Evolutionary conservation across 1,284 basidiomycete species (phyloP).

Genomic region (Papiliotrema terrestris): DNA sequence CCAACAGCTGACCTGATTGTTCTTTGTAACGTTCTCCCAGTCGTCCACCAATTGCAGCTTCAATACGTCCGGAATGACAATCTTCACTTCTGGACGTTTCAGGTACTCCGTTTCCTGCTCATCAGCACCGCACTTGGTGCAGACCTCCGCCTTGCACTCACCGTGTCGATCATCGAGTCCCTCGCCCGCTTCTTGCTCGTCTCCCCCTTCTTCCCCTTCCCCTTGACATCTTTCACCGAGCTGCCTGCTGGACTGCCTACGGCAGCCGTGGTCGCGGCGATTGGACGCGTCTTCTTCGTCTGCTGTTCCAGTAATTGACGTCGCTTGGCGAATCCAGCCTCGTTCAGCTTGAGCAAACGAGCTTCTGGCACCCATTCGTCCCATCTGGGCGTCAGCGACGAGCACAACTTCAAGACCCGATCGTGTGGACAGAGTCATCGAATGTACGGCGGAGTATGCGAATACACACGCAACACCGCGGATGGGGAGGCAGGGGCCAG

Average conservation of each 20-base stretch:
- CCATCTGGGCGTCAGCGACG: conserved; percentile 62
- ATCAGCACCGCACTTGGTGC: not conserved
- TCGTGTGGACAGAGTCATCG: not conserved
- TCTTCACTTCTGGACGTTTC: conserved; percentile 84
- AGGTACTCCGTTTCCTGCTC: conserved; percentile 53
- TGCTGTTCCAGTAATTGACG: conserved; percentile 50
- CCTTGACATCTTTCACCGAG: conserved; percentile 27
- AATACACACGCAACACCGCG: not conserved
- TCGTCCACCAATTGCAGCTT: conserved; percentile 93
- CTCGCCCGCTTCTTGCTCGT: conserved; percentile 52
- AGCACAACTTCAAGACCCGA: not conserved
- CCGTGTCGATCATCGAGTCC: conserved; percentile 40
- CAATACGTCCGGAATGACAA: conserved; percentile 81
- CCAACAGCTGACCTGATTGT: conserved; percentile 63
- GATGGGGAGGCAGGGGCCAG: not conserved
- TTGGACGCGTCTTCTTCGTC: conserved; percentile 42
- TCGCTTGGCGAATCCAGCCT: conserved; percentile 77
- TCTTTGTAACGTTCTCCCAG: conserved; percentile 97
- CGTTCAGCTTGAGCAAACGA: conserved; percentile 82
- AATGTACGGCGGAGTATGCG: not conserved
- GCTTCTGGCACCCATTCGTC: conserved; percentile 92
- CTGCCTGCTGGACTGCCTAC: conserved; percentile 2
- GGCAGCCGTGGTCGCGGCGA: not conserved
- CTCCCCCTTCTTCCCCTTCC: conserved; percentile 47
- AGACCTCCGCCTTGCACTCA: conserved; percentile 16